phyloP scores from a whole-genome alignment of 2,329 filamentous ascomycete genomes.

The Hypoxylon sp. region DNA sequence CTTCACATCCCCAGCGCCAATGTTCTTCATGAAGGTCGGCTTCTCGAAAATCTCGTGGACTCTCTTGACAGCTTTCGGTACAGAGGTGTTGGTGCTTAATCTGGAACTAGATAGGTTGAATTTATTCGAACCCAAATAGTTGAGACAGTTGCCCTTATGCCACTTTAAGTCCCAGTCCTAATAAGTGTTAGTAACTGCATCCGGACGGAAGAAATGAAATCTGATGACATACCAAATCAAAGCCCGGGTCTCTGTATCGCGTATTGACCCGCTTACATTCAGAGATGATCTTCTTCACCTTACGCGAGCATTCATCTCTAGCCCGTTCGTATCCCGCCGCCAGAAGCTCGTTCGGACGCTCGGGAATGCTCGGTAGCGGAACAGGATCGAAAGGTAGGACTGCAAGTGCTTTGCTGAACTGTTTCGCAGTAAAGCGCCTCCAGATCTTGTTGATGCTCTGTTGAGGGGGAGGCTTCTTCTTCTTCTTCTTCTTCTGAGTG shows the following conservation, averaged over 20 bases:
- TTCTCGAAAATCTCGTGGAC: slow-evolving; percentile 80
- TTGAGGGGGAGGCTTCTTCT: slow-evolving; percentile 70
- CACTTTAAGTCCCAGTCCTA: slow-evolving; percentile 77
- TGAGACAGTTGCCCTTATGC: slow-evolving; percentile 67
- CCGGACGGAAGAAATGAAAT: slow-evolving; percentile 51
- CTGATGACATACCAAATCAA: slow-evolving; percentile 64
- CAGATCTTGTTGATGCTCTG: slow-evolving; percentile 75
- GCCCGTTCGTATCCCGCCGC: slow-evolving; percentile 72
- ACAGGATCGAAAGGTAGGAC: slow-evolving; percentile 74
- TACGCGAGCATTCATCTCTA: slow-evolving; percentile 71
- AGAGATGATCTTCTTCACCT: slow-evolving; percentile 69
- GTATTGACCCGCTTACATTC: slow-evolving; percentile 81
- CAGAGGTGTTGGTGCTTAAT: slow-evolving; percentile 59
- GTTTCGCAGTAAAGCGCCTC: slow-evolving; percentile 69
- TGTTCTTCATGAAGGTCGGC: slow-evolving; percentile 73
- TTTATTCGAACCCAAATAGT: slow-evolving; percentile 62
- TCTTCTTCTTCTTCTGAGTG: slow-evolving; percentile 68
- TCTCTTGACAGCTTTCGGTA: slow-evolving; percentile 81
- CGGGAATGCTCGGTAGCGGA: slow-evolving; percentile 61
- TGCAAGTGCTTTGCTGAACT: slow-evolving; percentile 73
- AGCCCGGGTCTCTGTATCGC: slow-evolving; percentile 78
- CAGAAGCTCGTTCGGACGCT: slow-evolving; percentile 70
- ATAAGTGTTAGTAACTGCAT: slow-evolving; percentile 50
- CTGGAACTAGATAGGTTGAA: slow-evolving; percentile 63
- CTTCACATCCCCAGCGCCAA: slow-evolving; percentile 79